Conservation (phyloP, 768 basidiomycete genomes). For the Fomitopsis serialis region DNA sequence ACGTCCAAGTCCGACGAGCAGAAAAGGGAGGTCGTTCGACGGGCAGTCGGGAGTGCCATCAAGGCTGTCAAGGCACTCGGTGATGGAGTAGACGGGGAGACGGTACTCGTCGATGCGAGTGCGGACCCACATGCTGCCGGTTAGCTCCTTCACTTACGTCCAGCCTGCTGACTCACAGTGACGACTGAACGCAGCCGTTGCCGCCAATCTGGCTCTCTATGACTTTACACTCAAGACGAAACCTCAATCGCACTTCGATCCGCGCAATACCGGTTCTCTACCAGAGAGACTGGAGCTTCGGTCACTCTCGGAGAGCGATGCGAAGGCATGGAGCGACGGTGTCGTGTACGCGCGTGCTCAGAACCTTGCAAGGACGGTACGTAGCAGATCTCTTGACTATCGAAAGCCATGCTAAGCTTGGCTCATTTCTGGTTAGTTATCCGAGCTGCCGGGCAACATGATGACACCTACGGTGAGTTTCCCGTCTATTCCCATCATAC, state of each 20-base stretch:
- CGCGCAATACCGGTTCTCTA: slow-evolving; percentile 45
- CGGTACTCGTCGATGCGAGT: slow-evolving; percentile 58
- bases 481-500: too few species aligned
- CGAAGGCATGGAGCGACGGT: slow-evolving; percentile 69
- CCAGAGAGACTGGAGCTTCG: slow-evolving; percentile 45
- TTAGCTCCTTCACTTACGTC: slow-evolving; percentile 25
- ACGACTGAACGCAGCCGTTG: slow-evolving; percentile 49
- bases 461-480: slow-evolving; percentile 70
- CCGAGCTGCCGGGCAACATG: slow-evolving; percentile 84
- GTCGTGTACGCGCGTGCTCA: slow-evolving; percentile 71
- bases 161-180: background rate
- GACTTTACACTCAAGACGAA: slow-evolving; percentile 77
- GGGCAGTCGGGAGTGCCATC: slow-evolving; percentile 66
- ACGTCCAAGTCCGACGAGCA: slow-evolving; percentile 22
- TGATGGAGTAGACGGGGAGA: slow-evolving; percentile 47
- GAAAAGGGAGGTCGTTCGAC: slow-evolving; percentile 63
- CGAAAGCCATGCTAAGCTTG: background rate
- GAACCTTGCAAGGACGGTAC: slow-evolving; percentile 73
- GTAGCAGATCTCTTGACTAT: slow-evolving; percentile 8
- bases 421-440: slow-evolving; percentile 41
- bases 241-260: slow-evolving; percentile 61
- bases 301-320: slow-evolving; percentile 33
- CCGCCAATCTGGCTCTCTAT: slow-evolving; percentile 68
- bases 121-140: slow-evolving; percentile 75
- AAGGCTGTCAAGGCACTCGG: slow-evolving; percentile 57